Percentiles rank a stretch among this genome's conserved stretches.
Conservation (phyloP, 164 flowering plant genomes). For the Aristolochia fimbriata region DNA sequence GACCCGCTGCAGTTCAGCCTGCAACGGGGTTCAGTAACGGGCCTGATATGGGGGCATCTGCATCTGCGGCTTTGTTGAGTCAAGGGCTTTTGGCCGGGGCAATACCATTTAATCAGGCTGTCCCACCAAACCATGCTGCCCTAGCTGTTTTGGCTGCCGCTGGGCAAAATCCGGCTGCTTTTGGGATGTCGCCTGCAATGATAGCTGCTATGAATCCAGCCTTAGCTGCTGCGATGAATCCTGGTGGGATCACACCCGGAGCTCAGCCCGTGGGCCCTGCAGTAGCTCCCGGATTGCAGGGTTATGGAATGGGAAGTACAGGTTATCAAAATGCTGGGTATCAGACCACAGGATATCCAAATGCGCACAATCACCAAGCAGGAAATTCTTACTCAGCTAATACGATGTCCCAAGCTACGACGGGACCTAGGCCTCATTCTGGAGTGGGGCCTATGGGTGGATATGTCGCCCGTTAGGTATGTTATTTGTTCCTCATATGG, state of each 20-base stretch:
- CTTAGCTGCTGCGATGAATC: constrained; percentile 14
- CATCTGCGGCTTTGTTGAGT: constrained; percentile 11
- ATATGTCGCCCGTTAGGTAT: constrained; percentile 22
- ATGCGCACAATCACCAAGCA: constrained; percentile 14
- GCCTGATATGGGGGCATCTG: constrained; percentile 8
- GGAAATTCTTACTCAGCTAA: constrained; percentile 11
- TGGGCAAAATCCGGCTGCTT: constrained; percentile 29
- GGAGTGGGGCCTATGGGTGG: constrained; percentile 15
- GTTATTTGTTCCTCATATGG: background rate
- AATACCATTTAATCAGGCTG: constrained; percentile 14
- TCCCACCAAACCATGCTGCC: constrained; percentile 17
- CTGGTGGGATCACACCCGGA: constrained; percentile 1
- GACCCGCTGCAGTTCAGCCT: background rate
- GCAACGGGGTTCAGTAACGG: constrained; percentile 5
- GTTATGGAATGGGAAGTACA: constrained; percentile 15
- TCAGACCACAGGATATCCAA: constrained; percentile 11
- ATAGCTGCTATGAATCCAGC: constrained; percentile 19
- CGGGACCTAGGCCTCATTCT: constrained; percentile 14
- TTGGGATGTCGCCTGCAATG: constrained; percentile 17
- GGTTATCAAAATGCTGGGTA: constrained; percentile 11
- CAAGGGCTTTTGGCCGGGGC: constrained; percentile 17
- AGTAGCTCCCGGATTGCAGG: constrained; percentile 8
- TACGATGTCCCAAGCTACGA: constrained; percentile 12
- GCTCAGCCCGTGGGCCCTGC: constrained; percentile 5
- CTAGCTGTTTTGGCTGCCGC: constrained; percentile 26